A percentile compares a stretch with the other conserved stretches of the same genome.
These are phyloP conservation scores for Tilletia indica DNA, from an alignment of 1,284 basidiomycete genomes.

Conservation along the genomic window DNA sequence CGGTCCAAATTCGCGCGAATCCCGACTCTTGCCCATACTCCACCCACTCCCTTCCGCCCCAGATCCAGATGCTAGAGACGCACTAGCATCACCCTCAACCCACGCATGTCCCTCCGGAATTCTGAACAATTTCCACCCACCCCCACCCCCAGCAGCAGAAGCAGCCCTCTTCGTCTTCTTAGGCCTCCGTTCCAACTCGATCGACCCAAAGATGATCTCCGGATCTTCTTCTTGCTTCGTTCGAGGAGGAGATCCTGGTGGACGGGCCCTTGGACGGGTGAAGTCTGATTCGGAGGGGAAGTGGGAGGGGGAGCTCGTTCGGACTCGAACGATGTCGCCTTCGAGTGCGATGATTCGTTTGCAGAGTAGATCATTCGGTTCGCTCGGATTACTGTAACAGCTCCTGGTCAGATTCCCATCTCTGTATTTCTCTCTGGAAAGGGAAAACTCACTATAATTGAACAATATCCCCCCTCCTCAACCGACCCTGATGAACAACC, in stretches of 20 bases:
- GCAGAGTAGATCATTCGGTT: background rate
- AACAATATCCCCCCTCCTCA: constrained; percentile 6
- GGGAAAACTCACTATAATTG: background rate
- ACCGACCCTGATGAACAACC: background rate
- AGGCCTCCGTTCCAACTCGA: too few relatives aligned
- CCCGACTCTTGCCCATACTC: constrained; percentile 8
- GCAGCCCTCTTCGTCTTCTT: background rate
- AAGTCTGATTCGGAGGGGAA: constrained; percentile 13
- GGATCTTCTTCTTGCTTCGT: too few relatives aligned
- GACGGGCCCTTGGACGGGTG: background rate
- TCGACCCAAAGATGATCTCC: too few relatives aligned
- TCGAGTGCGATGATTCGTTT: constrained; percentile 13
- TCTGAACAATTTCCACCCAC: background rate
- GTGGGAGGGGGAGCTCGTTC: background rate
- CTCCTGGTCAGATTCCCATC: background rate
- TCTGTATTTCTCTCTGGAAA: background rate
- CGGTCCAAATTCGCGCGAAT: constrained; percentile 10
- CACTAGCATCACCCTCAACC: constrained; percentile 4
- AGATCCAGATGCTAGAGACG: too few relatives aligned
- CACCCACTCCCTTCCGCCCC: background rate
- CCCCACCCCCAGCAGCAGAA: background rate
- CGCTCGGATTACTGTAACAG: background rate
- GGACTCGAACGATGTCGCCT: constrained; percentile 11
- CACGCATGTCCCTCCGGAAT: constrained; percentile 2
- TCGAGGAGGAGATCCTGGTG: too few relatives aligned